Evolutionary conservation across 2,329 filamentous ascomycete species (phyloP).

Genomic region (Aureobasidium sp.): DNA sequence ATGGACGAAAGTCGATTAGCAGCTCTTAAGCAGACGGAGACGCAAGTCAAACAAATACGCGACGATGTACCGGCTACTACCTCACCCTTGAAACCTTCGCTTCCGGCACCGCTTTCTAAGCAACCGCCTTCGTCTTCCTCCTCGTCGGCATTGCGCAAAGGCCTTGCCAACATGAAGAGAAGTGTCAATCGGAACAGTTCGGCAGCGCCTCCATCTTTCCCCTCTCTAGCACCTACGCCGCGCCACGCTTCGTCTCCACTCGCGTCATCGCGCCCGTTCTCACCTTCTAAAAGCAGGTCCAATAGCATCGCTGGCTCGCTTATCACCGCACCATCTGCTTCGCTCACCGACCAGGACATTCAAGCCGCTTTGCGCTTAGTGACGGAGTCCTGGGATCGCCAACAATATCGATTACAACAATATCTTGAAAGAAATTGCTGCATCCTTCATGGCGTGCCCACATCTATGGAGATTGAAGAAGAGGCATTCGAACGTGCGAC

Average conservation of each 20-base stretch:
- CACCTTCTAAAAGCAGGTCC: conserved; percentile 20
- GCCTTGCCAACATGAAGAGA: conserved; percentile 28
- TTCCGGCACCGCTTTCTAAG: conserved; percentile 14
- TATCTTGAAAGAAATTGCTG: conserved; percentile 43
- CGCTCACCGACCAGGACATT: conserved; percentile 43
- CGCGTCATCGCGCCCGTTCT: conserved; percentile 20
- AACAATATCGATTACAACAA: conserved; percentile 41
- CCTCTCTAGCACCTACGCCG: conserved; percentile 7
- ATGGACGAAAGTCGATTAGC: conserved; percentile 57
- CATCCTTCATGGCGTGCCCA: conserved; percentile 37
- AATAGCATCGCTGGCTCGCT: conserved; percentile 19
- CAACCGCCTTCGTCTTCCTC: neutral
- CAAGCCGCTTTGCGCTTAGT: conserved; percentile 42
- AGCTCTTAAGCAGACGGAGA: conserved; percentile 53
- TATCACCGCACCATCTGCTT: conserved; percentile 20
- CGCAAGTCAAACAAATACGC: conserved; percentile 48
- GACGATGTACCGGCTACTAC: conserved; percentile 27
- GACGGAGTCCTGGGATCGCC: conserved; percentile 44
- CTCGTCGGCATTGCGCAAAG: conserved; percentile 21
- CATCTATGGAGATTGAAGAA: conserved; percentile 39
- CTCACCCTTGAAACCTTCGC: conserved; percentile 18
- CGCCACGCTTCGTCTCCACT: conserved; percentile 17
- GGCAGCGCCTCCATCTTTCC: conserved; percentile 27
- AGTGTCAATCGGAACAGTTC: conserved; percentile 25
- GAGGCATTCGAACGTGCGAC: conserved; percentile 40